These are phyloP conservation scores for Arthrinium phaeospermum DNA, from an alignment of 2,329 filamentous ascomycete genomes.

Conservation along the genomic window DNA sequence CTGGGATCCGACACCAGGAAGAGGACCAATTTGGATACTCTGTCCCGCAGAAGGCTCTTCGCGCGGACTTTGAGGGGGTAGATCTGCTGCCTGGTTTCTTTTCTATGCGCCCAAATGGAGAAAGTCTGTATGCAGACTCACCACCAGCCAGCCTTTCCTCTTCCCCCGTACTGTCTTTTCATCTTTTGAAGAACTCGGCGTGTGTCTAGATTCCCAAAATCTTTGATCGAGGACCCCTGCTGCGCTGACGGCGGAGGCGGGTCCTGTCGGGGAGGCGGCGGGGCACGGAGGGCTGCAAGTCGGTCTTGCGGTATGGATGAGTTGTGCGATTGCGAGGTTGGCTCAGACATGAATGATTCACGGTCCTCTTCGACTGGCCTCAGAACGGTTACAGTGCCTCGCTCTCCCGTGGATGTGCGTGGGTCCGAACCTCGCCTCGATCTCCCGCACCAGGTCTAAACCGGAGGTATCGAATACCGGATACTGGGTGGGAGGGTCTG, in stretches of 20 bases:
- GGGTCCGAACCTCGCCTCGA: slow-evolving; percentile 27
- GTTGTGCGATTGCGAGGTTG: slow-evolving; percentile 14
- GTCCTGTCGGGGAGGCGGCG: slow-evolving; percentile 2
- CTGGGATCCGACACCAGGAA: background rate
- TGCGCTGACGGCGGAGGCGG: background rate
- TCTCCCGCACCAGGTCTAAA: slow-evolving; percentile 27
- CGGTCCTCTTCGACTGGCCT: slow-evolving; percentile 44
- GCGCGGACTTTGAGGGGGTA: background rate
- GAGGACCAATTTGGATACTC: background rate
- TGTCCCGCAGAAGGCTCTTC: background rate
- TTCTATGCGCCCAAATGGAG: background rate
- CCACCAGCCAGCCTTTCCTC: background rate
- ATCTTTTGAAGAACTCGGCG: background rate
- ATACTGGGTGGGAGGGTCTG: slow-evolving; percentile 30
- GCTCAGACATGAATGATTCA: slow-evolving; percentile 35
- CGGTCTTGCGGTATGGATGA: slow-evolving; percentile 19
- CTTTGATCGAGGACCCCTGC: background rate
- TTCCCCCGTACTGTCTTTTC: background rate
- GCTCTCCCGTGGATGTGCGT: slow-evolving; percentile 26
- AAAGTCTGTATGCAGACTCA: slow-evolving; percentile 1
- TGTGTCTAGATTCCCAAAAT: background rate
- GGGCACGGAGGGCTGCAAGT: slow-evolving; percentile 4
- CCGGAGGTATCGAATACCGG: slow-evolving; percentile 28
- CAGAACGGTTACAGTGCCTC: slow-evolving; percentile 36
- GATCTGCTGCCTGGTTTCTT: background rate